These are phyloP conservation scores for Pseudogymnoascus sp. DNA, from an alignment of 2,329 filamentous ascomycete species.

Conservation along the genomic window DNA sequence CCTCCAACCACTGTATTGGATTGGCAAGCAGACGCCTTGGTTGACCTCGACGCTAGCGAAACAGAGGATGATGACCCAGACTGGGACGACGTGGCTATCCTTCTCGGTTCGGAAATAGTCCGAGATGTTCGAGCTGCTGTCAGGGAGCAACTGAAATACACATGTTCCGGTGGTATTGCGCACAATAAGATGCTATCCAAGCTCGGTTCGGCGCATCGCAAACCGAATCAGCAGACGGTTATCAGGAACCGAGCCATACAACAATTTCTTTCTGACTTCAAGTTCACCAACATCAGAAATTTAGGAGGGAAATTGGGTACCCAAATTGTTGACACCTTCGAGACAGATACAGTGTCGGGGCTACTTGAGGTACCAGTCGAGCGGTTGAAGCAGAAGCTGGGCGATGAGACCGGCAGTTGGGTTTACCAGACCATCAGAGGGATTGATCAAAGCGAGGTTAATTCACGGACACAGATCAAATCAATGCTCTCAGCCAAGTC, in stretches of 20 bases:
- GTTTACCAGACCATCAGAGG: constrained; percentile 79
- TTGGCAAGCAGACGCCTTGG: constrained; percentile 75
- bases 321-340: constrained; percentile 71
- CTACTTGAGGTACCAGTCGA: constrained; percentile 65
- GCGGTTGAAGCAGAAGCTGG: constrained; percentile 68
- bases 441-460: constrained; percentile 81
- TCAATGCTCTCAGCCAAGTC: constrained; percentile 96
- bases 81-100: constrained; percentile 89
- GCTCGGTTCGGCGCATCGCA: constrained; percentile 82
- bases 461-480: constrained; percentile 85
- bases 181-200: constrained; percentile 95
- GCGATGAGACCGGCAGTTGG: constrained; percentile 80
- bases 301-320: constrained; percentile 93
- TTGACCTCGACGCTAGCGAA: constrained; percentile 66
- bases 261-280: constrained; percentile 74
- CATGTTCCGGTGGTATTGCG: constrained; percentile 82
- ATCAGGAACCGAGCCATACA: constrained; percentile 76
- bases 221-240: constrained; percentile 92
- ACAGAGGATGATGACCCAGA: constrained; percentile 76
- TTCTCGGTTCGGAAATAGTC: constrained; percentile 84
- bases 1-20: constrained; percentile 68
- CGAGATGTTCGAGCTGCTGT: constrained; percentile 64
- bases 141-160: constrained; percentile 67
- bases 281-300: constrained; percentile 91
- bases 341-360: constrained; percentile 70